These are phyloP conservation scores for Phytophthora citrophthora DNA, from an alignment of 352 stramenopile species.

Conservation along the genomic window DNA sequence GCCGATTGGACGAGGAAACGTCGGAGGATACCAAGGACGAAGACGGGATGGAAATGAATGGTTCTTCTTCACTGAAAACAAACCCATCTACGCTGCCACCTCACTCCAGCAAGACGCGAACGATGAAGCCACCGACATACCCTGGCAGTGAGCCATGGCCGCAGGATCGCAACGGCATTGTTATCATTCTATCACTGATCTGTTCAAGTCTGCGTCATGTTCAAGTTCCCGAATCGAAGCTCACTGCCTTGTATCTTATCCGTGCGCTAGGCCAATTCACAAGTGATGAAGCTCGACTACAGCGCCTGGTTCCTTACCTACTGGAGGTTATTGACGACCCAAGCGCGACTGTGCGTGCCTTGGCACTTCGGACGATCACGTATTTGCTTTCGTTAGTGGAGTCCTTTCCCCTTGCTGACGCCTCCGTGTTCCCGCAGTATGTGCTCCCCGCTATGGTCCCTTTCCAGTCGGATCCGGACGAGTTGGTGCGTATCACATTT, in stretches of 20 bases:
- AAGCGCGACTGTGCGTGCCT: conserved; percentile 89
- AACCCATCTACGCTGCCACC: conserved; percentile 20
- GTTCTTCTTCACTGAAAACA: conserved; percentile 18
- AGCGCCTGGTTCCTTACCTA: conserved; percentile 94
- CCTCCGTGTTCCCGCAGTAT: conserved; percentile 97
- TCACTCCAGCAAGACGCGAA: conserved; percentile 31
- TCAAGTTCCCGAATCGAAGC: conserved; percentile 85
- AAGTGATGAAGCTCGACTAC: conserved; percentile 94
- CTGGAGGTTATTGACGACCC: conserved; percentile 94
- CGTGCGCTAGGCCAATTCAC: conserved; percentile 88
- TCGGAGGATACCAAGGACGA: conserved; percentile 34
- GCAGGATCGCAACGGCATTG: conserved; percentile 80
- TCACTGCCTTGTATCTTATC: conserved; percentile 93
- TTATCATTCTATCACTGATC: conserved; percentile 87
- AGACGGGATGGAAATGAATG: conserved; percentile 19
- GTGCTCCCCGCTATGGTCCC: conserved; percentile 93
- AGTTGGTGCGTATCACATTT: conserved; percentile 96
- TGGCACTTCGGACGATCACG: conserved; percentile 91
- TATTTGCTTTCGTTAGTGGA: conserved; percentile 91
- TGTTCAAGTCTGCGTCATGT: conserved; percentile 86
- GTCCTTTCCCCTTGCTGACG: conserved; percentile 94
- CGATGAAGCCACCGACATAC: conserved; percentile 28
- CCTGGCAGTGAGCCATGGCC: conserved; percentile 41
- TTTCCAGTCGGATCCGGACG: conserved; percentile 90
- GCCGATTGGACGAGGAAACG: conserved; percentile 37